Evolutionary conservation across 345 rosid genomes (phyloP), one percentile per base, ranked within the genome.

Genomic region (Pistacia atlantica): DNA sequence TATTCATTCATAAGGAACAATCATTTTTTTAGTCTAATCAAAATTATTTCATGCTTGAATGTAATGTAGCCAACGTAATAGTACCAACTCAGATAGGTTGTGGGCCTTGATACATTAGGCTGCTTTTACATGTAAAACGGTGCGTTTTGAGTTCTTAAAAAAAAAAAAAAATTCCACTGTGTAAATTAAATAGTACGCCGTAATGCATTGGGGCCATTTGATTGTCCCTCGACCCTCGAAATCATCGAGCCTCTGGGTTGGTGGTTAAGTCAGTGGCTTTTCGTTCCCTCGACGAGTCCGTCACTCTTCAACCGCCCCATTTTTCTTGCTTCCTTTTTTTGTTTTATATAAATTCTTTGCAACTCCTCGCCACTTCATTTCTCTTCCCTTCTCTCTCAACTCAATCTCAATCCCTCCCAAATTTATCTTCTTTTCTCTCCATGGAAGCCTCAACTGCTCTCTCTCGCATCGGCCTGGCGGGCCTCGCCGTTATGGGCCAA

Each of bases 401-500:
- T 22, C 25, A 22, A 22, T 22, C 31, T 22, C 12, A 8, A 31
- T 14, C 42, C 37, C 25, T 16, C 46, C 6, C 3, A 8, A 18
- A 28, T 11, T 48, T 63, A 42, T 69, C n/a, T 72, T 13, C 59
- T 20, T 48, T 52, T 16, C 45, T 64, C 48, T 35, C 69, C 75
- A 91, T 93, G 98, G 97, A 91, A 37, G 89, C 94, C 49, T 81
- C 88, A 4, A 64, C 82, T 35, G 84, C 85, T 37, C 85, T 92
- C 8, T 91, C 99, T 54, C 96, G 96, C 49, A 89, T 95, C 8
- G 98, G 98, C 62, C 90, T 94, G 9, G 97, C 96, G 8, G 97
- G 99, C 5, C 91, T 95, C n/a, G 99, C 99, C 80, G 98, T 95
- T 10, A 95, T 95, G 98, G 99, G 99, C 45, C 99, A 93, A 48